phyloP scores from a whole-genome alignment of 371 early-diverging fungal genomes.

The Rhizopus microsporus region DNA sequence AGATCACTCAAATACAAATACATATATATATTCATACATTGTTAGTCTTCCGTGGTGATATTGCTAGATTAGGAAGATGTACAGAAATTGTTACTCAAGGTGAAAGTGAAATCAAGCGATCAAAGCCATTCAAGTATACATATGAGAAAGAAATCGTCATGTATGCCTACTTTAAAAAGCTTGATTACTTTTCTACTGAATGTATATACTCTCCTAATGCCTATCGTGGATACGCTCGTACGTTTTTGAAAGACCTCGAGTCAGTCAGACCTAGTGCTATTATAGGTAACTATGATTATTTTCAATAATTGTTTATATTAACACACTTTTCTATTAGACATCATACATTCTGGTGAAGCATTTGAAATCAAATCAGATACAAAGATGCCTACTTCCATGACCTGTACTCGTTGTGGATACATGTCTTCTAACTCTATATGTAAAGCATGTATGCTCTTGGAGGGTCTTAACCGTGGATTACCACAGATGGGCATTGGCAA shows the following conservation, averaged over 20 bases:
- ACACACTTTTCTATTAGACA: conserved; percentile 56
- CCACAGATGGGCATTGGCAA: conserved; percentile 68
- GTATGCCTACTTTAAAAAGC: conserved; percentile 99
- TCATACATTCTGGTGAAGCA: conserved; percentile 94
- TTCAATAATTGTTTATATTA: not conserved
- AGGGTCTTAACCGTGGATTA: conserved; percentile 89
- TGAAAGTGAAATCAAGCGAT: conserved; percentile 79
- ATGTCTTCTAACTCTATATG: conserved; percentile 91
- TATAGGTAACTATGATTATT: conserved; percentile 57
- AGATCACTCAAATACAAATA: not conserved
- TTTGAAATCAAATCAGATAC: conserved; percentile 72
- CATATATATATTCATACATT: not conserved
- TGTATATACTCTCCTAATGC: conserved; percentile 99
- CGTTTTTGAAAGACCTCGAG: conserved; percentile 97
- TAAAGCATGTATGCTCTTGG: conserved; percentile 93
- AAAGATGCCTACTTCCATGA: conserved; percentile 67
- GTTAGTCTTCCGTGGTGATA: conserved; percentile 95
- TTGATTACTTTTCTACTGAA: conserved; percentile 99
- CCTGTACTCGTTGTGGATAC: conserved; percentile 92
- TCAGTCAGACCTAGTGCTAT: conserved; percentile 90
- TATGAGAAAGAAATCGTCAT: conserved; percentile 99
- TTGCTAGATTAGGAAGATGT: conserved; percentile 92
- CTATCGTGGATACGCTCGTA: conserved; percentile 96
- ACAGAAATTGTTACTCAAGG: conserved; percentile 89
- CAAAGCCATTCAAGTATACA: conserved; percentile 99